These are phyloP conservation scores for Chrysanthemum seticuspe DNA, from an alignment of 129 eudicot genomes.

Conservation along the genomic window DNA sequence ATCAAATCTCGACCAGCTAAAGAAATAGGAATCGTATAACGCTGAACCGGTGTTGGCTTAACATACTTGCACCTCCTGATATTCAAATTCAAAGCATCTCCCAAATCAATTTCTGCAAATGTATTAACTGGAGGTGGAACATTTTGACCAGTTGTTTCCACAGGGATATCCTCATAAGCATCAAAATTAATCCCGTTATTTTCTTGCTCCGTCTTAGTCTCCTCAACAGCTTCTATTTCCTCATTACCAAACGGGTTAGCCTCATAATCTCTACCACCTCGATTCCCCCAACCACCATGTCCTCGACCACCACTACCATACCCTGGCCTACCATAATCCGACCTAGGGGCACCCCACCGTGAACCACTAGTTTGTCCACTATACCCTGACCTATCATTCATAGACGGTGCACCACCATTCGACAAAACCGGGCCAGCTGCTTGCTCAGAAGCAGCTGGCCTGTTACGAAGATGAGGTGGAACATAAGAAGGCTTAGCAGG, in stretches of 20 bases:
- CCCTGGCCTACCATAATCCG: constrained; percentile 46
- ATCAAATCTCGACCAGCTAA: constrained; percentile 77
- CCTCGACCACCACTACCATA: constrained; percentile 45
- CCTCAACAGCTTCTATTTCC: constrained; percentile 48
- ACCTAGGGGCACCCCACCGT: constrained; percentile 57
- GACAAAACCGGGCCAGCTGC: constrained; percentile 34
- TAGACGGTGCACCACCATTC: constrained; percentile 41
- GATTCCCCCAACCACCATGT: constrained; percentile 62
- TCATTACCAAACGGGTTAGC: constrained; percentile 77
- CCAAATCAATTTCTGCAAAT: constrained; percentile 64
- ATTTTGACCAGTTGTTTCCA: constrained; percentile 64
- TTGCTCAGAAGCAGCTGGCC: constrained; percentile 45
- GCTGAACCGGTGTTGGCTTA: constrained; percentile 79
- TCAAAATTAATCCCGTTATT: constrained; percentile 45
- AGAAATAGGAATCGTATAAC: constrained; percentile 77
- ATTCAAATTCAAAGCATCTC: constrained; percentile 59
- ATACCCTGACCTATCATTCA: constrained; percentile 42
- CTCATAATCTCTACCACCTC: constrained; percentile 74
- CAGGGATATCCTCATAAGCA: constrained; percentile 71
- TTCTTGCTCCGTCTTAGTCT: constrained; percentile 44
- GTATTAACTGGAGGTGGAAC: constrained; percentile 67
- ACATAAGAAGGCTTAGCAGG: constrained; percentile 65
- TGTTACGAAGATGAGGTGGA: constrained; percentile 85
- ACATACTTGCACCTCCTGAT: constrained; percentile 82
- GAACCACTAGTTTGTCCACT: constrained; percentile 50